Conservation (phyloP, 352 stramenopile genomes). For the Globisporangium sylvaticum region DNA sequence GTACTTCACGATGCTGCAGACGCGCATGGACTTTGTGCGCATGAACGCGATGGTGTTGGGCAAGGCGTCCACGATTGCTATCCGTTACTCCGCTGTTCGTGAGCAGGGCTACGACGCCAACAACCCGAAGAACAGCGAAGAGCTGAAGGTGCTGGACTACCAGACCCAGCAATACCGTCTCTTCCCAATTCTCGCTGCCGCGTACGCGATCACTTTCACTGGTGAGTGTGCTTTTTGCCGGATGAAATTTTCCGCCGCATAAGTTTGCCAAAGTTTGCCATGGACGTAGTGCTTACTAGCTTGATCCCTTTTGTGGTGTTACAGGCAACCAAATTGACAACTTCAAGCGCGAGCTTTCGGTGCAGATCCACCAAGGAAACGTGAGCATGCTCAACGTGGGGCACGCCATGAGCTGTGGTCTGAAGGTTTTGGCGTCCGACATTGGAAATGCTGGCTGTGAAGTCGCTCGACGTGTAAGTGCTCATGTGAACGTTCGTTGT, state of each 20-base stretch:
- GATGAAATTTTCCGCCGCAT: too few relatives aligned
- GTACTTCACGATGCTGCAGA: background rate
- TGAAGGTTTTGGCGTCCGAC: background rate
- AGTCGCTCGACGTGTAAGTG: background rate
- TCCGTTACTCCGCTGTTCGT: slow-evolving; percentile 93
- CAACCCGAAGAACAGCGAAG: slow-evolving; percentile 32
- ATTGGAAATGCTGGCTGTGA: background rate
- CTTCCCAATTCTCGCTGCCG: slow-evolving; percentile 87
- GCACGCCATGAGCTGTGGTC: background rate
- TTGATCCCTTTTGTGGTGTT: background rate
- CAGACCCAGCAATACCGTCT: slow-evolving; percentile 94
- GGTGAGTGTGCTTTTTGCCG: background rate
- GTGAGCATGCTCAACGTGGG: background rate
- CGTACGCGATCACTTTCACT: slow-evolving; percentile 58
- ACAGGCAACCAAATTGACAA: background rate
- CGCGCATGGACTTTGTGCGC: background rate
- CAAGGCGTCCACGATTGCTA: slow-evolving; percentile 90
- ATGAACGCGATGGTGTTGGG: background rate
- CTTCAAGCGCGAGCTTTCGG: background rate
- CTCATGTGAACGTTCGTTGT: background rate
- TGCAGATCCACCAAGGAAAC: background rate
- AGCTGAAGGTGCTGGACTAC: slow-evolving; percentile 94
- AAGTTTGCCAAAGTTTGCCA: background rate
- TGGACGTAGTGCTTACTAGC: background rate
- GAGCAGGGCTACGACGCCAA: slow-evolving; percentile 80